Evolutionary conservation across 345 rosid genomes (phyloP), one percentile per base, ranked within the genome.

Genomic region (Populus euphratica): DNA sequence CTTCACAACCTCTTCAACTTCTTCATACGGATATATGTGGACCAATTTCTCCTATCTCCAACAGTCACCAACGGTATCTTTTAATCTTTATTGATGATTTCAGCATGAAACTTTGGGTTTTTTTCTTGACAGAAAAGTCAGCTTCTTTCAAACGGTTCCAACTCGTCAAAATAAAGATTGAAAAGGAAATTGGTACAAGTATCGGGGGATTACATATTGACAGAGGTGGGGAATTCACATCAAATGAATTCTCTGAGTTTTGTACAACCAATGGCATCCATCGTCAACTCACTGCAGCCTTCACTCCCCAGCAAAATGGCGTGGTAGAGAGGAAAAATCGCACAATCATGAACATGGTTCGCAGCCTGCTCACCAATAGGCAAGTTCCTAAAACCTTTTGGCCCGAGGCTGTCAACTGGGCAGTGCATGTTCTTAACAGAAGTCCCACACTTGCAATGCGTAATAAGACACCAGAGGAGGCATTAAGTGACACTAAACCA

Each of bases 111-210:
- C 4, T 56, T 8, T 70, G 61, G 11, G 47, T 70, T 0, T 44
- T 44, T 44, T 70, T 70, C 27, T 17, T 70, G 8, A 5, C 0
- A 70, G 10, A 70, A 0, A 70, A 70, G 12, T 41, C 3, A 41
- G 0, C 0, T 41, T 3, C 44, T 2, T 41, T 8, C 3, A 41
- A 41, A 9, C 0, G 2, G 0, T 41, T 41, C 1, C 10, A 11
- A 41, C 44, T 41, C 10, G 9, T 41, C 12, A 41, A 41, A 41
- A 41, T 2, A 41, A 41, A 9, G 44, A 41, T 41, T 41, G 44
- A 41, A 2, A 41, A 41, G 2, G 43, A 41, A 41, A 9, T 0
- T 25, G n/a, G 6, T 44, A 9, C 2, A 1, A 8, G 1, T 50
- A 50, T 50, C 0, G 17, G 7, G 21, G n/a, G 43, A 0, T 33